These are phyloP conservation scores for Smallanthus sonchifolius DNA, from an alignment of 129 eudicot genomes.

Conservation along the genomic window DNA sequence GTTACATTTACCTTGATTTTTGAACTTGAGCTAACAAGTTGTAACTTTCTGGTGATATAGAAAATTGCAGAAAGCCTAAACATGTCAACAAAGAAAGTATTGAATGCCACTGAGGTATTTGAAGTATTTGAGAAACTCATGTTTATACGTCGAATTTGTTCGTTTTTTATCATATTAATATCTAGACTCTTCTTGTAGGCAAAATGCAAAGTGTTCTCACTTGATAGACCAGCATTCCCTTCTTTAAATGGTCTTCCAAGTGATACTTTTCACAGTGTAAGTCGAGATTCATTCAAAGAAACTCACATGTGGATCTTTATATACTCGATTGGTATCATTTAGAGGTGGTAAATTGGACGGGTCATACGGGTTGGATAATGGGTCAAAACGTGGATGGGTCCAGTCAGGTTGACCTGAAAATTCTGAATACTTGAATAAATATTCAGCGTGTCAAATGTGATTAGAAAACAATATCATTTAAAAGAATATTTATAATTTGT, in stretches of 20 bases:
- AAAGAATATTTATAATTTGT: neutral
- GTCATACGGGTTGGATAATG: neutral
- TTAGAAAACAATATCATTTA: neutral
- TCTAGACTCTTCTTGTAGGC: slow-evolving; percentile 45
- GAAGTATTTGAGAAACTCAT: neutral
- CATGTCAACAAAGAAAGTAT: slow-evolving; percentile 85
- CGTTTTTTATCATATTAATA: slow-evolving; percentile 12
- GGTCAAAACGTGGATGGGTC: neutral
- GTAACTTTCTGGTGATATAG: slow-evolving; percentile 36
- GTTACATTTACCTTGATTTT: neutral
- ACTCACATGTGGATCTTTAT: neutral
- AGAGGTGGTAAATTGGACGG: neutral
- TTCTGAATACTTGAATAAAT: neutral
- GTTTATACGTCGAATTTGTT: neutral
- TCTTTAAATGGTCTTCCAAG: slow-evolving; percentile 83
- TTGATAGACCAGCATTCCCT: slow-evolving; percentile 80
- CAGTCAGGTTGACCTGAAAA: neutral
- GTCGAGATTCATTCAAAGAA: slow-evolving; percentile 10
- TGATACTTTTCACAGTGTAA: slow-evolving; percentile 88
- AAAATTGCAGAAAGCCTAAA: slow-evolving; percentile 74
- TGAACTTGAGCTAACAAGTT: slow-evolving; percentile 3
- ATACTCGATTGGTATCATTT: neutral
- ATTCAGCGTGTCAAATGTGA: neutral
- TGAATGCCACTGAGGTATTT: slow-evolving; percentile 92
- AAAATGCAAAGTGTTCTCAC: slow-evolving; percentile 68